A percentile compares a stretch with the other conserved stretches of the same genome.
Evolutionary conservation across 768 basidiomycete species (phyloP).

Genomic region (Basidioascus undulatus): DNA sequence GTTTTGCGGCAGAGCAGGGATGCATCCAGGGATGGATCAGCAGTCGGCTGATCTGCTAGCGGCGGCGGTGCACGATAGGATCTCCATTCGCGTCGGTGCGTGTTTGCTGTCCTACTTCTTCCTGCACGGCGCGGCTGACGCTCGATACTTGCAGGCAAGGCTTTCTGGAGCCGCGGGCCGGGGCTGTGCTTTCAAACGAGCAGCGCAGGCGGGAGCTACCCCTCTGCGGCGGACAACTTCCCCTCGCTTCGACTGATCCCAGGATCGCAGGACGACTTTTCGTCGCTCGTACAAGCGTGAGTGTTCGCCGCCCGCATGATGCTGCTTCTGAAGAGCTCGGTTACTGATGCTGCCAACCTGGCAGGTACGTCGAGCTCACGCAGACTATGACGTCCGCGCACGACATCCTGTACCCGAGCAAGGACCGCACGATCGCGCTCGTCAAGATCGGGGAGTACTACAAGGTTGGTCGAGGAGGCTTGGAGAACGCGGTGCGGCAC

Average conservation of each 20-base stretch:
- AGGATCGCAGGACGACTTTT: constrained; percentile 9
- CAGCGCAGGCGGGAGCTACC: not conserved
- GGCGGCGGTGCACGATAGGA: too few relatives aligned
- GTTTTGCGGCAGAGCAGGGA: too few relatives aligned
- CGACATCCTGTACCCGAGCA: constrained; percentile 9
- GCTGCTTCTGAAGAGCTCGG: too few relatives aligned
- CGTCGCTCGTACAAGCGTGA: constrained; percentile 8
- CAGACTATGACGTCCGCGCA: constrained; percentile 10
- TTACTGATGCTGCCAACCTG: too few relatives aligned
- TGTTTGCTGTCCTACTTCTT: too few relatives aligned
- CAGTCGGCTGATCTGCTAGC: too few relatives aligned
- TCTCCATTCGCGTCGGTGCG: too few relatives aligned
- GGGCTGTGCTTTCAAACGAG: constrained; percentile 7
- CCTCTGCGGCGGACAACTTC: constrained; percentile 5
- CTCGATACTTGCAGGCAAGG: constrained; percentile 10
- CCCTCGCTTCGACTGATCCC: constrained; percentile 7
- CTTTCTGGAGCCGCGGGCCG: constrained; percentile 11
- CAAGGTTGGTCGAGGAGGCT: too few relatives aligned
- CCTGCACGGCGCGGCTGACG: too few relatives aligned
- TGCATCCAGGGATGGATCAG: too few relatives aligned
- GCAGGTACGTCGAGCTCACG: constrained; percentile 8
- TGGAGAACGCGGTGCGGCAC: too few relatives aligned
- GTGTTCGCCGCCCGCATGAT: too few relatives aligned
- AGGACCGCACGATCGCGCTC: constrained; percentile 8
- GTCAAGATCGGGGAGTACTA: constrained; percentile 8